Conservation (phyloP, 371 early-diverging fungal genomes). For the Mucor saturninus region DNA sequence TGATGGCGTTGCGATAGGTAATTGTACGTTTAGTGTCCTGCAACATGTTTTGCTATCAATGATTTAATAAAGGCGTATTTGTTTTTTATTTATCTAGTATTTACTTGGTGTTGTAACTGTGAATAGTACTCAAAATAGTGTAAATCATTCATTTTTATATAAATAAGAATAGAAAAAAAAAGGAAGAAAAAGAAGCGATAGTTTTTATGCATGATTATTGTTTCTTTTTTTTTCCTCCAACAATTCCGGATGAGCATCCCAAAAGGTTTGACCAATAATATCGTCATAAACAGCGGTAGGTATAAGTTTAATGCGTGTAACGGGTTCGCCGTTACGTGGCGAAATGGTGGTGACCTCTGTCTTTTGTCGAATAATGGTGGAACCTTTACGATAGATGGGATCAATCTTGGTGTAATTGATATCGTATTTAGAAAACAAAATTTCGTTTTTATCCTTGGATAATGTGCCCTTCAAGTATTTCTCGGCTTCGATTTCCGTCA, state of each 20-base stretch:
- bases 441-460: slow-evolving; percentile 89
- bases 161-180: neutral
- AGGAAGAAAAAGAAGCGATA: neutral
- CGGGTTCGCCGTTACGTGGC: slow-evolving; percentile 37
- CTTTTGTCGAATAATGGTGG: slow-evolving; percentile 71
- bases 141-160: slow-evolving; percentile 52
- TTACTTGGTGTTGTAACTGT: slow-evolving; percentile 94
- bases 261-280: slow-evolving; percentile 88
- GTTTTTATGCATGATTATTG: slow-evolving; percentile 8
- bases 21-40: slow-evolving; percentile 93
- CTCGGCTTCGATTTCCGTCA: slow-evolving; percentile 72
- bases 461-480: slow-evolving; percentile 73
- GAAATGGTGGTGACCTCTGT: slow-evolving; percentile 45
- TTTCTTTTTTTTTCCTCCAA: slow-evolving; percentile 13
- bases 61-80: neutral
- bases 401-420: slow-evolving; percentile 90
- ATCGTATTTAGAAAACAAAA: slow-evolving; percentile 80
- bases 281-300: slow-evolving; percentile 74
- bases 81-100: neutral
- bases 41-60: slow-evolving; percentile 93
- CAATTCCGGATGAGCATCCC: slow-evolving; percentile 60
- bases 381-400: slow-evolving; percentile 87
- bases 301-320: slow-evolving; percentile 40
- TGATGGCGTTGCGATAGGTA: slow-evolving; percentile 89
- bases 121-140: slow-evolving; percentile 95